Evolutionary conservation across 495 filamentous ascomycete species (phyloP).

Genomic region (Neurospora africana): DNA sequence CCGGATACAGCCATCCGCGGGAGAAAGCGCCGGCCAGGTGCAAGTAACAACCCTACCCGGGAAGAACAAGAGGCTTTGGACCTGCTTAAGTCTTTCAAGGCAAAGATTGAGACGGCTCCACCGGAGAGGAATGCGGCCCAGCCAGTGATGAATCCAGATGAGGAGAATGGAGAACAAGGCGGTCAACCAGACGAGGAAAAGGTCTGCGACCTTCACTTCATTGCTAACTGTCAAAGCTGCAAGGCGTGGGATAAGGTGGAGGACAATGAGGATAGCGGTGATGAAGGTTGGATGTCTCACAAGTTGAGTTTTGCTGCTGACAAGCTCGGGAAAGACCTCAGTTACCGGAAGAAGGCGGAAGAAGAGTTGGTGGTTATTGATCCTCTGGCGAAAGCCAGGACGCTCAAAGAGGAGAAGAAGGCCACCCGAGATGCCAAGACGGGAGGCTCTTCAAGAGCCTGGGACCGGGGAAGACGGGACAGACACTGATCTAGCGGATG

Average conservation of each 20-base stretch:
- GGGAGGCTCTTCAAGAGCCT: slow-evolving; percentile 41
- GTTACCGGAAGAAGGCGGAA: slow-evolving; percentile 77
- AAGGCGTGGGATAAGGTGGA: slow-evolving; percentile 58
- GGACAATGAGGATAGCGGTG: slow-evolving; percentile 50
- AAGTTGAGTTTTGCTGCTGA: slow-evolving; percentile 79
- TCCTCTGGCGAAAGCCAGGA: slow-evolving; percentile 73
- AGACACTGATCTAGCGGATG: neutral
- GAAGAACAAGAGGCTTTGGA: slow-evolving; percentile 55
- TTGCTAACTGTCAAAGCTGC: slow-evolving; percentile 87
- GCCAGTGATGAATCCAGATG: slow-evolving; percentile 12
- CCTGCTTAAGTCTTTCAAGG: slow-evolving; percentile 64
- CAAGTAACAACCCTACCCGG: slow-evolving; percentile 19
- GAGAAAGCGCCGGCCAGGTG: slow-evolving; percentile 61
- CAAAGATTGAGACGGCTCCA: slow-evolving; percentile 58
- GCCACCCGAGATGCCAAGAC: slow-evolving; percentile 39
- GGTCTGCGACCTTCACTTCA: slow-evolving; percentile 85
- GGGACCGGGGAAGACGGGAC: slow-evolving; percentile 26
- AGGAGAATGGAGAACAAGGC: slow-evolving; percentile 17
- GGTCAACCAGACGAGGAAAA: slow-evolving; percentile 24
- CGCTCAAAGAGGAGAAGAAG: slow-evolving; percentile 53
- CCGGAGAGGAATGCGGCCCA: slow-evolving; percentile 32
- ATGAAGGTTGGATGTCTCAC: slow-evolving; percentile 59
- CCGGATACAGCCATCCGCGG: slow-evolving; percentile 70
- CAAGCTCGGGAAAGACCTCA: slow-evolving; percentile 80
- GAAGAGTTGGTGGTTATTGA: slow-evolving; percentile 93